Evolutionary conservation across 768 basidiomycete species (phyloP), one percentile per base, ranked within the genome.

Genomic region (Leccinellum luteum): DNA sequence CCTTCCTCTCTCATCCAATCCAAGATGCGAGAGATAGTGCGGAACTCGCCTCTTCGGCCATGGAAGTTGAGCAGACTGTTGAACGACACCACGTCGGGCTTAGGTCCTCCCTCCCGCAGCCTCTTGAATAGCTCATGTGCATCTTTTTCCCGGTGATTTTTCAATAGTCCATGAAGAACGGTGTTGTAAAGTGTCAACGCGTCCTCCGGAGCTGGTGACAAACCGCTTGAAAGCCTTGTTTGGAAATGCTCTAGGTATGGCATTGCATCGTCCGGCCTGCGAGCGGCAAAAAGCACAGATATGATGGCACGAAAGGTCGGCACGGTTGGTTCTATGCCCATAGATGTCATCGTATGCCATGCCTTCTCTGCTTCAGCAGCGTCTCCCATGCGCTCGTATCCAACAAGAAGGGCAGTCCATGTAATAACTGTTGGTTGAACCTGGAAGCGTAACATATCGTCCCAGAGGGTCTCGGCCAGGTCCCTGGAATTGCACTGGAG

Each of bases 11-110:
- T 70, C 76, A 96, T 84, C 56, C 77, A 71, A 48, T 79, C 78
- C 48, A 98, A 73, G 23, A 85, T 70, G 17, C 70, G 61, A 3
- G 85, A 82, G 58, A 95, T 76, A 2, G 74, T 76, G 53, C 81
- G 79, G 64, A 92, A 79, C 68, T 94, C 83, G 28, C 79, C 78
- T 50, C 76, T 81, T 35, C 83, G 80, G 14, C 81, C 81, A 65
- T 89, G 83, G 64, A 88, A 84, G 13, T 78, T 78, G 51, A 98
- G 74, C 64, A 97, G 78, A 2, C 84, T 90, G 74, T 97, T 98
- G 77, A 87, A 89, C 2, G 92, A 85, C 48, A 87, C 76, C 27
- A 90, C 74, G 65, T 93, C 89, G 12, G 88, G 87, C 27, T 76
- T 74, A 7, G 87, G 86, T 1, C 87, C 87, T 6, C 66, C 60